A percentile compares a stretch with the other conserved stretches of the same genome.
phyloP scores from a whole-genome alignment of 306 rosid genomes.

The Quercus agrifolia region DNA sequence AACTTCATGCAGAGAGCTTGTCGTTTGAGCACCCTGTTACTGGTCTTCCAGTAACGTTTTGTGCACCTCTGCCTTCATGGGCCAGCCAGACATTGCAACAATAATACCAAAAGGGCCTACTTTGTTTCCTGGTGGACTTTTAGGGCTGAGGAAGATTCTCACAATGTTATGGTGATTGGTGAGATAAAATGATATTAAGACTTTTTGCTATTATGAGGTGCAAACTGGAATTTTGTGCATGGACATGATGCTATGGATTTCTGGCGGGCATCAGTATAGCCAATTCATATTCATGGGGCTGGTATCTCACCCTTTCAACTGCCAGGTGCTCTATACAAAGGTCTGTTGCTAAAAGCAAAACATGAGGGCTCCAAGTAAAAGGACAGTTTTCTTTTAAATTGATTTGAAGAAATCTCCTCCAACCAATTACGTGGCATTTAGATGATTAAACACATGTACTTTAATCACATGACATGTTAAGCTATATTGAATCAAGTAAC shows the following conservation, averaged over 20 bases:
- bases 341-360: not conserved
- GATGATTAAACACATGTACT: no score
- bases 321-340: not conserved
- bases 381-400: no score
- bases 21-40: conserved; percentile 70
- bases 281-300: not conserved
- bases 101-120: not conserved
- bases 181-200: not conserved
- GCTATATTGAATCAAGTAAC: no score
- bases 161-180: not conserved
- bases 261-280: not conserved
- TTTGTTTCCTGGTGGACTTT: not conserved
- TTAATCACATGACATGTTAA: no score
- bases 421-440: no score
- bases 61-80: conserved; percentile 74
- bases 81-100: conserved; percentile 40
- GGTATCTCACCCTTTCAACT: not conserved
- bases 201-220: not conserved
- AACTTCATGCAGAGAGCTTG: conserved; percentile 90
- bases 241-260: not conserved
- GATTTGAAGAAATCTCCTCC: no score
- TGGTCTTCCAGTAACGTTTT: conserved; percentile 40
- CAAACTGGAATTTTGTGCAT: not conserved
- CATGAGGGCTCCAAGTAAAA: not conserved
- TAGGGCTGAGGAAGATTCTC: not conserved